Evolutionary conservation across 495 filamentous ascomycete genomes (phyloP).

Genomic region (Parachaetomium inaequale): DNA sequence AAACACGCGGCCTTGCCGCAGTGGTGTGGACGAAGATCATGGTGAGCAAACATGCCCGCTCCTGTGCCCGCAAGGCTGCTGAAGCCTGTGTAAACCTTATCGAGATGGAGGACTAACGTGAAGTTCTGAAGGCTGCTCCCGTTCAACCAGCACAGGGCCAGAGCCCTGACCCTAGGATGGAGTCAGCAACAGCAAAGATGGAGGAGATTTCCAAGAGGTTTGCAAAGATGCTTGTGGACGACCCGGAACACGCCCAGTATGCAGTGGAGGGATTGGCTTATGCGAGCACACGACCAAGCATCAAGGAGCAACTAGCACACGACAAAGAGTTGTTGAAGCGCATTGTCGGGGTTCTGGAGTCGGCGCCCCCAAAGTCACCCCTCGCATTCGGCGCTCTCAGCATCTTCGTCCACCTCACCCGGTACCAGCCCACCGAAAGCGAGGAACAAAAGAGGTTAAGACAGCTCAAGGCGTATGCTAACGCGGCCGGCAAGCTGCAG

Average conservation of each 20-base stretch:
- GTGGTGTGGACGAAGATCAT: constrained; percentile 76
- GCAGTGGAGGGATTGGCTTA: constrained; percentile 93
- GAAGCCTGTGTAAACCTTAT: constrained; percentile 14
- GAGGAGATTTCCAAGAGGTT: constrained; percentile 75
- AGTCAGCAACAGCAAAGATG: constrained; percentile 53
- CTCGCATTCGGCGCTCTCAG: constrained; percentile 80
- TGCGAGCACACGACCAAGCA: constrained; percentile 71
- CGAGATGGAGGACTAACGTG: constrained; percentile 47
- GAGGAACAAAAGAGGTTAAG: constrained; percentile 89
- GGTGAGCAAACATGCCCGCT: constrained; percentile 40
- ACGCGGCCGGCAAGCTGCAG: constrained; percentile 63
- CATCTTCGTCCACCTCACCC: constrained; percentile 75
- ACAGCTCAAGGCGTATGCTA: constrained; percentile 89
- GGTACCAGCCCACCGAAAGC: constrained; percentile 71
- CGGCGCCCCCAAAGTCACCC: constrained; percentile 60
- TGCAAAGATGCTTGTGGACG: constrained; percentile 66
- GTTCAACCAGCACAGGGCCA: constrained; percentile 40
- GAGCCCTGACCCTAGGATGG: constrained; percentile 39
- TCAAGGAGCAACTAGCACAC: constrained; percentile 73
- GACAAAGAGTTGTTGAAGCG: constrained; percentile 63
- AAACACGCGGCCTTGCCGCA: constrained; percentile 65
- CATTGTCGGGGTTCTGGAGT: constrained; percentile 61
- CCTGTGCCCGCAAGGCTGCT: background rate
- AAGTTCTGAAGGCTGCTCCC: constrained; percentile 50
- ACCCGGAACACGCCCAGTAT: constrained; percentile 55